Percentiles rank a stretch among this genome's conserved stretches.
Evolutionary conservation across 768 basidiomycete species (phyloP).

Genomic region (Lactarius hengduanensis): DNA sequence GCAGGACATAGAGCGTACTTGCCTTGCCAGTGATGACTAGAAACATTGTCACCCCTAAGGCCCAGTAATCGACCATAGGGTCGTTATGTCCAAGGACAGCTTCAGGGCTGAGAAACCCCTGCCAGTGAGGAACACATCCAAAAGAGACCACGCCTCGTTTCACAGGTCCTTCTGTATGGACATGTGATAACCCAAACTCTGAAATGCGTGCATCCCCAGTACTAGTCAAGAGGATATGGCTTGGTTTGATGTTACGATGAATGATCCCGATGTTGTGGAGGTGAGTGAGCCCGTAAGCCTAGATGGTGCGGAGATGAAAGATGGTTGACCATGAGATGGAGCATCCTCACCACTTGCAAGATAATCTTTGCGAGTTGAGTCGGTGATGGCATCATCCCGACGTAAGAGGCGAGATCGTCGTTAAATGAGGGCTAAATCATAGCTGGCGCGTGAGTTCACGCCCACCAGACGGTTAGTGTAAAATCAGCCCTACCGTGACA

Average conservation of each 20-base stretch:
- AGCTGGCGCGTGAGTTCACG: background rate
- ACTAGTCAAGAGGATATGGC: conserved; percentile 6
- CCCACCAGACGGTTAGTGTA: background rate
- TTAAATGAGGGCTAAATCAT: conserved; percentile 1
- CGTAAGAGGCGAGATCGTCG: background rate
- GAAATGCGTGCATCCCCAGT: conserved; percentile 7
- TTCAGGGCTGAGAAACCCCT: conserved; percentile 11
- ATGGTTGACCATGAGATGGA: background rate
- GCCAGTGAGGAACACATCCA: background rate
- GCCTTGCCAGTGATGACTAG: conserved; percentile 1
- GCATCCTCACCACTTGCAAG: conserved; percentile 7
- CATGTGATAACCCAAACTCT: conserved; percentile 10
- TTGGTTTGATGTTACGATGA: conserved; percentile 15
- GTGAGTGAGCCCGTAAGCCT: conserved; percentile 10
- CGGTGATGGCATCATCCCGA: conserved; percentile 1
- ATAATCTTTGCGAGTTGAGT: background rate
- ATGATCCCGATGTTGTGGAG: conserved; percentile 20
- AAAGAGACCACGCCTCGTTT: background rate
- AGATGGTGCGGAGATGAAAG: background rate
- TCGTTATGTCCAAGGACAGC: conserved; percentile 4
- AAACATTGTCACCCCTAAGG: conserved; percentile 16
- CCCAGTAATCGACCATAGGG: conserved; percentile 19
- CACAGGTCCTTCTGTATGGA: conserved; percentile 5
- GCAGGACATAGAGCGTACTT: background rate
- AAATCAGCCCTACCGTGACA: conserved; percentile 2